These are phyloP conservation scores for Lentinula novae-zelandiae DNA, from an alignment of 1,284 basidiomycete species.

Conservation along the genomic window DNA sequence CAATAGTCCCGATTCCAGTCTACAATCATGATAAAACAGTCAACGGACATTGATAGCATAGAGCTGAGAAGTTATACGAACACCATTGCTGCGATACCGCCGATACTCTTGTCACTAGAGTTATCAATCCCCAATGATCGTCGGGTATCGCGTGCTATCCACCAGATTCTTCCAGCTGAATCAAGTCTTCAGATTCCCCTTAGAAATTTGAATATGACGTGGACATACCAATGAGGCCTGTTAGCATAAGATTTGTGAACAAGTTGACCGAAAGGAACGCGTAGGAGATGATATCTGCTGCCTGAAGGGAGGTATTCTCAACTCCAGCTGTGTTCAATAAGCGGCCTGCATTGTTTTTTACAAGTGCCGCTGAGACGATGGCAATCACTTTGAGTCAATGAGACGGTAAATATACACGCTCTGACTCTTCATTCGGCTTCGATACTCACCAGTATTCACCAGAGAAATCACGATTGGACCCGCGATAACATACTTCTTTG, in stretches of 20 bases:
- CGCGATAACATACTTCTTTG: not conserved
- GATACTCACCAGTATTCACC: not conserved
- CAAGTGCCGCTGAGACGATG: not conserved
- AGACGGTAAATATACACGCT: not conserved
- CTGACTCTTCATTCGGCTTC: not conserved
- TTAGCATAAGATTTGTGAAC: not conserved
- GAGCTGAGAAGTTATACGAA: not conserved
- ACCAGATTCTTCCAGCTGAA: conserved; percentile 6
- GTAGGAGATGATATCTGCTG: not conserved
- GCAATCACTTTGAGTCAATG: not conserved
- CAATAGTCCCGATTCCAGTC: conserved; percentile 2
- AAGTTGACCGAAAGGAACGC: not conserved
- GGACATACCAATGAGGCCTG: not conserved
- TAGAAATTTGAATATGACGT: not conserved
- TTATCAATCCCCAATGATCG: not conserved
- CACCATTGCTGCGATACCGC: not conserved
- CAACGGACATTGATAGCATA: not conserved
- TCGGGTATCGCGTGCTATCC: not conserved
- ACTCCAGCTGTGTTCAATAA: not conserved
- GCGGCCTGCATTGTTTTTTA: not conserved
- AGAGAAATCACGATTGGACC: not conserved
- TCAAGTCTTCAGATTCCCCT: not conserved
- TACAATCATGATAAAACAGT: not conserved
- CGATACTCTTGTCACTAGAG: not conserved
- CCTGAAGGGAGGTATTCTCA: not conserved